Percentiles rank a stretch among this genome's conserved stretches.
Evolutionary conservation across 2,329 filamentous ascomycete genomes (phyloP).

Genomic region (Clarireedia hainanense): DNA sequence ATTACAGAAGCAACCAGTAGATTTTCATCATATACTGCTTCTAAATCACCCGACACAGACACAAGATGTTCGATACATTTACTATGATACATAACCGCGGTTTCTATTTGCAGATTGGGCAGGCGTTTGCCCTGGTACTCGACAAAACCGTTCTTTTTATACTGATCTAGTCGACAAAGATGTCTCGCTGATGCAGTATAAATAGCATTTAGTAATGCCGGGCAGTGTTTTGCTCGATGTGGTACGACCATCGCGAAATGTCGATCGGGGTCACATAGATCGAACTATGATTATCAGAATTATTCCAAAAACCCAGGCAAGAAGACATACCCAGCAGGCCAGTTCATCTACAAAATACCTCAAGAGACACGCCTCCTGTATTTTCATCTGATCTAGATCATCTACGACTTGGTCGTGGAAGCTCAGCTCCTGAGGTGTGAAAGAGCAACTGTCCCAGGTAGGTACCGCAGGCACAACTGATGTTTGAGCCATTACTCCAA

Average conservation of each 20-base stretch:
- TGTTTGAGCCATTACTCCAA: neutral
- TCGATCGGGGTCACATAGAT: slow-evolving; percentile 34
- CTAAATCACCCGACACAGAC: slow-evolving; percentile 30
- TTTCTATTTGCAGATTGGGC: slow-evolving; percentile 28
- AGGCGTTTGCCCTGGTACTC: slow-evolving; percentile 21
- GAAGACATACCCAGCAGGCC: slow-evolving; percentile 19
- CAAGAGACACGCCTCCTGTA: slow-evolving; percentile 22
- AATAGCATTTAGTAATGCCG: slow-evolving; percentile 29
- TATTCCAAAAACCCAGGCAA: neutral
- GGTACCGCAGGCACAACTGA: neutral
- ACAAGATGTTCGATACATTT: slow-evolving; percentile 35
- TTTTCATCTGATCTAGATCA: slow-evolving; percentile 3
- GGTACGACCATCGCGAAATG: slow-evolving; percentile 37
- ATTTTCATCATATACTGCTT: slow-evolving; percentile 32
- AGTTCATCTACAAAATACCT: slow-evolving; percentile 23
- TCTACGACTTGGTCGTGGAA: neutral
- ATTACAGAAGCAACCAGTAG: slow-evolving; percentile 34
- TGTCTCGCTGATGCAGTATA: slow-evolving; percentile 33
- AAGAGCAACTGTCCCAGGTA: neutral
- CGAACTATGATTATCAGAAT: slow-evolving; percentile 25
- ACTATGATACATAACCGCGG: slow-evolving; percentile 35
- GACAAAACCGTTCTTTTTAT: slow-evolving; percentile 21
- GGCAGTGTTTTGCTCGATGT: slow-evolving; percentile 32
- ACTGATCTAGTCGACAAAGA: slow-evolving; percentile 26
- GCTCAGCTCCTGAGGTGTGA: neutral